These are phyloP conservation scores for Colletotrichum sp. DNA, from an alignment of 2,329 filamentous ascomycete species.

Conservation along the genomic window DNA sequence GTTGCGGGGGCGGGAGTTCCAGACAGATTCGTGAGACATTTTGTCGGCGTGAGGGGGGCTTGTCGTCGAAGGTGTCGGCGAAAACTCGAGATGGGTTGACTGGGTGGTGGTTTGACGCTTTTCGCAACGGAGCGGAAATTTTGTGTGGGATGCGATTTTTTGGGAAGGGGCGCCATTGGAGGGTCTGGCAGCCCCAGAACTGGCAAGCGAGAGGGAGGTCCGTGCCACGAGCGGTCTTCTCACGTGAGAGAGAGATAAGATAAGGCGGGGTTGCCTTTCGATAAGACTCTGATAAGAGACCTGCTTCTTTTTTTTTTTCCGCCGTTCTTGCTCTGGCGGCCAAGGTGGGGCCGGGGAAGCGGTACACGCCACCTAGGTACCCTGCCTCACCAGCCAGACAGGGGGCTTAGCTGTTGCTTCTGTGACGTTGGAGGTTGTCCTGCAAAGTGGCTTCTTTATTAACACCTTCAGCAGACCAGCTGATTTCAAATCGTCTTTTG, in stretches of 20 bases:
- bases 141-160: constrained; percentile 21
- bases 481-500: constrained; percentile 39
- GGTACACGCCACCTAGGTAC: not conserved
- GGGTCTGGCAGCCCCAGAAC: constrained; percentile 19
- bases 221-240: not conserved
- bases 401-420: not conserved
- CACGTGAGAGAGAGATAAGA: not conserved
- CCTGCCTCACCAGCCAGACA: not conserved
- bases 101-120: constrained; percentile 7
- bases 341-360: not conserved
- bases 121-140: constrained; percentile 15
- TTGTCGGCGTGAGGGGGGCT: constrained; percentile 46
- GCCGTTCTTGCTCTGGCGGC: not conserved
- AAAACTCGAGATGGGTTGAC: constrained; percentile 20
- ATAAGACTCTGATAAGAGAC: not conserved
- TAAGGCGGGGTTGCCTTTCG: not conserved
- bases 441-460: constrained; percentile 42
- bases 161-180: constrained; percentile 31
- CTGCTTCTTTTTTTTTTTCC: not conserved
- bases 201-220: not conserved
- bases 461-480: constrained; percentile 20
- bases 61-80: constrained; percentile 16
- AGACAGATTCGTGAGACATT: constrained; percentile 89
- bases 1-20: constrained; percentile 96
- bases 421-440: constrained; percentile 20